Evolutionary conservation across 305 asterid species (phyloP).

Genomic region (Solanum aculeatissimum): DNA sequence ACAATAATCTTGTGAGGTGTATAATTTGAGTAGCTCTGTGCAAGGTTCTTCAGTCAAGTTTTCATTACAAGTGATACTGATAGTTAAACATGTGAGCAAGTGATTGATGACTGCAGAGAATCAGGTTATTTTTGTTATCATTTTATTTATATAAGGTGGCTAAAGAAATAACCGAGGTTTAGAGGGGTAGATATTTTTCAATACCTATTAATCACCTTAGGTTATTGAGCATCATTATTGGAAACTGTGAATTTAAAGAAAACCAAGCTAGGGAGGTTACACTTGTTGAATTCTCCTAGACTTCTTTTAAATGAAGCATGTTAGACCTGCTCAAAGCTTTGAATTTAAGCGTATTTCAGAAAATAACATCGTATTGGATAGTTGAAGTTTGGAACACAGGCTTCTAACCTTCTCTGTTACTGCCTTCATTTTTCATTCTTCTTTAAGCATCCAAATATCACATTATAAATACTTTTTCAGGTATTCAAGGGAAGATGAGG

Average conservation of each 20-base stretch:
- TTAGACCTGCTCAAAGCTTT: neutral
- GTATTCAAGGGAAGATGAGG: slow-evolving; percentile 99
- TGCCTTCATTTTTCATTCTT: neutral
- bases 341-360: neutral
- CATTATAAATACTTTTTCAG: slow-evolving; percentile 22
- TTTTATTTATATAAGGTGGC: neutral
- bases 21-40: neutral
- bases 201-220: neutral
- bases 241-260: neutral
- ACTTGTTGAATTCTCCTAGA: neutral
- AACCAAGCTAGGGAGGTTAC: neutral
- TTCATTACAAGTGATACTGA: neutral
- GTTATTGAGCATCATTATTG: neutral
- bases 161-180: neutral
- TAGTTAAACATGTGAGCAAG: neutral
- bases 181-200: neutral
- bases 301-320: neutral
- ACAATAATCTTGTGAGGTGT: neutral
- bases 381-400: neutral
- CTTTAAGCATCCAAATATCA: neutral
- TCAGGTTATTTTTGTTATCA: neutral
- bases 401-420: neutral
- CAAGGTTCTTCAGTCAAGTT: neutral
- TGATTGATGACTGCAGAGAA: neutral
- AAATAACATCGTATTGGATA: neutral